Conservation (phyloP, 225 moss, liverwort and hornwort species). For the Marchantia paleacea region DNA sequence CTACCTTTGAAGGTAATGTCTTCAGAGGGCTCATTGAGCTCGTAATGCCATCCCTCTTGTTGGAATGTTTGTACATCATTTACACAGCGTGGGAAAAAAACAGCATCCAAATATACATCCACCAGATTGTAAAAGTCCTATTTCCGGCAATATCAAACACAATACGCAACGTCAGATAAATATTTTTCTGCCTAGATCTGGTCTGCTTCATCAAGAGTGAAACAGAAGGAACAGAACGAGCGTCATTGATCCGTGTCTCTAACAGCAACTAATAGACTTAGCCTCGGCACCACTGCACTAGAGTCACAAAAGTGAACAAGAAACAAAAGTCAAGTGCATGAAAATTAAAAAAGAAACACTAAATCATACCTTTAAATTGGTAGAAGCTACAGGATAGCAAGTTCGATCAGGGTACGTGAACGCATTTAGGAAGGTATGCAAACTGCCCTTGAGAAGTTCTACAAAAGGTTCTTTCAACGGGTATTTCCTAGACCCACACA, state of each 20-base stretch:
- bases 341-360: background rate
- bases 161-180: no score
- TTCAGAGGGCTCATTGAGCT: constrained; percentile 88
- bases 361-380: constrained; percentile 69
- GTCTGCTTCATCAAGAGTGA: no score
- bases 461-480: constrained; percentile 97
- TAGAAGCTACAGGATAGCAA: constrained; percentile 97
- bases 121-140: constrained; percentile 99
- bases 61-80: constrained; percentile 87
- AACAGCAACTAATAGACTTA: background rate
- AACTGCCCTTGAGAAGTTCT: constrained; percentile 91
- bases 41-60: constrained; percentile 99
- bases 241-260: background rate
- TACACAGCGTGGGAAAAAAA: constrained; percentile 87
- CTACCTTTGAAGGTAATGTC: constrained; percentile 92
- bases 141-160: constrained; percentile 14
- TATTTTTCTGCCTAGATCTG: no score
- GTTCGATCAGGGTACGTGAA: constrained; percentile 96
- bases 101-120: constrained; percentile 97
- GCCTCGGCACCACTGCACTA: background rate
- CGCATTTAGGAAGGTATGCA: constrained; percentile 94
- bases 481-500: constrained; percentile 96
- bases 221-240: background rate
- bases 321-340: background rate
- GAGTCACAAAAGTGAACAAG: background rate